Conservation (phyloP, 106 monocot genomes). For the Vanilla planifolia region DNA sequence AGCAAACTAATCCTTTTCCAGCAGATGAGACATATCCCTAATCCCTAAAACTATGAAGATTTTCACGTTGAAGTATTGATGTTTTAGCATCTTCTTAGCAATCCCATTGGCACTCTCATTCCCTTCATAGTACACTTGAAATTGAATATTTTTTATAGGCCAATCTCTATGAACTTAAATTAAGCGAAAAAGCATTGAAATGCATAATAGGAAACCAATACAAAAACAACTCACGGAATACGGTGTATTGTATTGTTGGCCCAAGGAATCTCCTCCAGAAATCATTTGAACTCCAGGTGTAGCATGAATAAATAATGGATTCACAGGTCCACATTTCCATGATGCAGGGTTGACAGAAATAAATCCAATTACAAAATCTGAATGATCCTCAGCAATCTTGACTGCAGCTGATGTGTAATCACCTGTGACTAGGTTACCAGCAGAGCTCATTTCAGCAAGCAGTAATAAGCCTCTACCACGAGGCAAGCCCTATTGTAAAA, state of each 20-base stretch:
- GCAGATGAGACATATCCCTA: too few species aligned
- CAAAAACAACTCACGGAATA: conserved; percentile 76
- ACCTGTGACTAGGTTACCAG: conserved; percentile 84
- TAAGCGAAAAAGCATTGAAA: too few species aligned
- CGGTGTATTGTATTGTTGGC: conserved; percentile 97
- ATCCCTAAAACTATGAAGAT: too few species aligned
- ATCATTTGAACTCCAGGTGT: conserved; percentile 98
- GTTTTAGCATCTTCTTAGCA: too few species aligned
- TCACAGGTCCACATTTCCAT: conserved; percentile 52
- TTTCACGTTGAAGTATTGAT: too few species aligned
- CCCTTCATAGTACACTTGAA: too few species aligned
- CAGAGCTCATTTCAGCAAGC: conserved; percentile 97
- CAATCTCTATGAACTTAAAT: too few species aligned
- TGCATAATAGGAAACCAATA: too few species aligned
- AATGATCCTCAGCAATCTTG: conserved; percentile 91
- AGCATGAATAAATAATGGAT: conserved; percentile 82
- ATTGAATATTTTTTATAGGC: too few species aligned
- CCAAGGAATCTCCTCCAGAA: conserved; percentile 86
- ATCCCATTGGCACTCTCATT: too few species aligned
- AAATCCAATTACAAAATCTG: conserved; percentile 98
- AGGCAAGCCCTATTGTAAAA: conserved; percentile 57
- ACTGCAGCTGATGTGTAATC: conserved; percentile 96
- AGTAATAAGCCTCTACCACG: conserved; percentile 68
- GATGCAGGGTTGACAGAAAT: conserved; percentile 97
- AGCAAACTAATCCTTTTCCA: too few species aligned